Conservation (phyloP, 1,284 basidiomycete species). For the Coniferiporia sulphurascens region DNA sequence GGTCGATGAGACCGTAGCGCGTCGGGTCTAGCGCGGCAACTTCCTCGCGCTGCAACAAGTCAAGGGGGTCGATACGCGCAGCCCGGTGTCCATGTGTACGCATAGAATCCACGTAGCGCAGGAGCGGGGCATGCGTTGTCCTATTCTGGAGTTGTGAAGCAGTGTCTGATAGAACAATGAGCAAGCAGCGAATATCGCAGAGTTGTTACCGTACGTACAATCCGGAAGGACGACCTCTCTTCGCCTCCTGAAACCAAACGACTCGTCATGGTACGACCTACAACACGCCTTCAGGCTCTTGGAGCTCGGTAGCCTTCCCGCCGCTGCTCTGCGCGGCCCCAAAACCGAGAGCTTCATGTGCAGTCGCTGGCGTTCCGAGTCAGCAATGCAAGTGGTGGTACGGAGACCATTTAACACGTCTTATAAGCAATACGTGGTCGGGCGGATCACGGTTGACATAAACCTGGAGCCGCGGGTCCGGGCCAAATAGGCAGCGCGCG, state of each 20-base stretch:
- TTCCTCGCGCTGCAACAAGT: slow-evolving; percentile 79
- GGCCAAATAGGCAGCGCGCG: no score
- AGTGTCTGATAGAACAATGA: slow-evolving; percentile 49
- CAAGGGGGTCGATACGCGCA: slow-evolving; percentile 80
- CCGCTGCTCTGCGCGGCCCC: not conserved
- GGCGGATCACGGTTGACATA: not conserved
- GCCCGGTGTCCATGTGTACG: slow-evolving; percentile 78
- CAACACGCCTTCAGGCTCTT: no score
- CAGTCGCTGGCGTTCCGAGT: not conserved
- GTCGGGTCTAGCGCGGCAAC: slow-evolving; percentile 76
- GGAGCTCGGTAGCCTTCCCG: not conserved
- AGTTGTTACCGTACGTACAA: slow-evolving; percentile 46
- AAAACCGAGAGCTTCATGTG: not conserved
- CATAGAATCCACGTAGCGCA: slow-evolving; percentile 85
- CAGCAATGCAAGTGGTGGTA: not conserved
- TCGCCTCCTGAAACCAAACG: slow-evolving; percentile 73
- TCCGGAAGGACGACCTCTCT: slow-evolving; percentile 65
- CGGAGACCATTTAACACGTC: no score
- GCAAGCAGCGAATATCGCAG: not conserved
- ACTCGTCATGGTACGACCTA: slow-evolving; percentile 69
- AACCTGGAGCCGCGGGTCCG: no score
- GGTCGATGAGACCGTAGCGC: slow-evolving; percentile 69
- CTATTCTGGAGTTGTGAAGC: slow-evolving; percentile 72
- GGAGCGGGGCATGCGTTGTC: slow-evolving; percentile 65
- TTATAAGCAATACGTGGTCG: not conserved